Base-by-base conservation (phyloP, 176 grass and related monocot species). In the Hsuehochloa calcarea region DNA sequence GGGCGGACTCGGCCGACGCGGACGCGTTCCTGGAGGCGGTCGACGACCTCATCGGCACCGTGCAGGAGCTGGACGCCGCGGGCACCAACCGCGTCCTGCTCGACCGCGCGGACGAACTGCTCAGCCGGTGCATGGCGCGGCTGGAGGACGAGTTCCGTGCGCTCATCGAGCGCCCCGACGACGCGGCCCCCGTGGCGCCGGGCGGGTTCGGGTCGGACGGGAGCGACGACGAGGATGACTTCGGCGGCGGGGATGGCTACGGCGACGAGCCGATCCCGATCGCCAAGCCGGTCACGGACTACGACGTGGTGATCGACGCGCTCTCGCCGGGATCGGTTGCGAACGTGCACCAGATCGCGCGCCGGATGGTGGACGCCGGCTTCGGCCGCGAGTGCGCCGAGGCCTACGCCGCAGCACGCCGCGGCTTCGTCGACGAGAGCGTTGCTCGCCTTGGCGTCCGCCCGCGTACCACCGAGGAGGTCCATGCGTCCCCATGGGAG, bases 361-460 rank as follows among this genome's bases (percentile, higher is more conserved):
- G 86, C 7, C 81, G 91, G 66, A 96, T 99, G 93, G 96, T 96
- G n/a, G 91, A 85, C 10, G 91, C 96, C 0, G 93, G 91, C 4
- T 99, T 99, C 13, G 96, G 93, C 40, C 90, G 91, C 60, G 96
- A 96, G 81, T 99, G 96, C 73, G 83, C 86, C 6, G 96, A 99
- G 88, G 92, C 91, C 20, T 99, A 88, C 38, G 96, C 90, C 3
- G 37, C 85, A 0, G 93, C 96, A 35, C 96, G 93, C 68, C 92
- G 89, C 44, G 91, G 85, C 9, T 99, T 99, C 81, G 77, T 99
- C 56, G 96, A 99, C 27, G 96, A 99, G 85, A 96, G 93, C 56
- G 85, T 99, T 23, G 93, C 96, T 19, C 93, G 93, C 34, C 93
- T 99, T 0, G 96, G 96, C 45, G 80, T 99, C 52, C 91, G 90